Evolutionary conservation across 192 early-diverging fungal genomes (phyloP).

Genomic region (Entomortierella chlamydospora): DNA sequence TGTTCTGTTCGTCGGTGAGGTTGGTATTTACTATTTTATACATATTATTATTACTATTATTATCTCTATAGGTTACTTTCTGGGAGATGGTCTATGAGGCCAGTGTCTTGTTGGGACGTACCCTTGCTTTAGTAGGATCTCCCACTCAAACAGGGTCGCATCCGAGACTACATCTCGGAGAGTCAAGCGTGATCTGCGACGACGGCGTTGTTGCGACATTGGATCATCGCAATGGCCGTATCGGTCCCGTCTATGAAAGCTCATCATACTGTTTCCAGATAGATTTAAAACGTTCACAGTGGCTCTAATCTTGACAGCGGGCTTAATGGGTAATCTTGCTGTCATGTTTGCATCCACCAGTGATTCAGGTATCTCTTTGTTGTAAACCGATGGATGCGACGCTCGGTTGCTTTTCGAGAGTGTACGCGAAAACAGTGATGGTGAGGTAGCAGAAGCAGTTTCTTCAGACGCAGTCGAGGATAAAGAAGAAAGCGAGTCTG

Average conservation of each 20-base stretch:
- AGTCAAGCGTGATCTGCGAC: conserved; percentile 1
- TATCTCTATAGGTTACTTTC: neutral
- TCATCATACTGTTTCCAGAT: conserved; percentile 13
- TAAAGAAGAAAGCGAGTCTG: conserved; percentile 2
- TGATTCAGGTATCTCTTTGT: neutral
- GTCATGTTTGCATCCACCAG: too few species aligned
- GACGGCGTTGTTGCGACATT: neutral
- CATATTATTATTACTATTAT: neutral
- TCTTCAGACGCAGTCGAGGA: neutral
- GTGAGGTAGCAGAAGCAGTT: neutral
- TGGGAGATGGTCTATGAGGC: conserved; percentile 1
- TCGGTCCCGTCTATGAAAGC: conserved; percentile 22
- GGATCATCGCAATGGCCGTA: neutral
- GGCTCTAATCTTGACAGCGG: neutral
- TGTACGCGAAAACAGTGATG: neutral
- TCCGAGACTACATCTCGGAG: conserved; percentile 36
- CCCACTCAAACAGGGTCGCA: conserved; percentile 40
- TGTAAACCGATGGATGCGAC: neutral
- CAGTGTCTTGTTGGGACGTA: conserved; percentile 24
- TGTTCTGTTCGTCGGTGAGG: too few species aligned
- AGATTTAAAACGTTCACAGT: conserved; percentile 32
- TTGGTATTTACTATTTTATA: neutral
- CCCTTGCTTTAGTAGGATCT: conserved; percentile 15
- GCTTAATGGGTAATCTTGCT: neutral
- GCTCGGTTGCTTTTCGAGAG: neutral